Evolutionary conservation across 78 protist species (phyloP), one percentile per base, ranked within the genome.

Genomic region (Dictyostelium discoideum): DNA sequence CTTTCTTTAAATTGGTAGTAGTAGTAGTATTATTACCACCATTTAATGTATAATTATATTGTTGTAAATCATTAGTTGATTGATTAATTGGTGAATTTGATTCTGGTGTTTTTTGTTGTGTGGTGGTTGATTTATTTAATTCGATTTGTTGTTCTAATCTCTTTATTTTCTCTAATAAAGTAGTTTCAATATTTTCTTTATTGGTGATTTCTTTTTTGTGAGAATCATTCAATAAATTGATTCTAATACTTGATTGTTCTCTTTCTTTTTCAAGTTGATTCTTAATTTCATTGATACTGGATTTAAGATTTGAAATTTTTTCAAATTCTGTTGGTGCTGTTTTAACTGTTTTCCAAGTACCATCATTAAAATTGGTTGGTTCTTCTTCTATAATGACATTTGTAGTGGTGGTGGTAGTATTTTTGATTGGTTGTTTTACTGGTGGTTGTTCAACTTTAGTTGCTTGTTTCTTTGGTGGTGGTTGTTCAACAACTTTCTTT

Each of bases 241-340:
- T 78, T 82, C 83, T 87, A 82, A 87, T 16, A 5, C 22, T 57
- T 20, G 60, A 76, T 32, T 87, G 85, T 24, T 87, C 93, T 39
- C 93, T 63, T 14, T 78, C 85, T 67, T 63, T 87, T 11, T 60
- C 78, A n/a, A 87, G 78, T 42, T 39, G 37, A 16, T 40, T 37
- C 22, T 63, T 82, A 29, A 84, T 6, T 40, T 76, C 83, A 24
- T 63, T 50, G 24, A 87, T 37, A n/a, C 7, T 40, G 14, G 37
- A 29, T 42, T 60, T 87, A 22, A 79, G 42, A 14, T 13, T 78
- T n/a, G 93, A 76, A 32, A 87, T 26, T 72, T 87, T 87, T 60
- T 87, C 93, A 32, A 87, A 60, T n/a, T 79, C 85, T 20, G 86
- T 87, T 79, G 85, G 85, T 39, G 60, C 77, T 37, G 42, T 72